phyloP scores from a whole-genome alignment of 2,329 filamentous ascomycete species.

The Aspergillus brasiliensis region DNA sequence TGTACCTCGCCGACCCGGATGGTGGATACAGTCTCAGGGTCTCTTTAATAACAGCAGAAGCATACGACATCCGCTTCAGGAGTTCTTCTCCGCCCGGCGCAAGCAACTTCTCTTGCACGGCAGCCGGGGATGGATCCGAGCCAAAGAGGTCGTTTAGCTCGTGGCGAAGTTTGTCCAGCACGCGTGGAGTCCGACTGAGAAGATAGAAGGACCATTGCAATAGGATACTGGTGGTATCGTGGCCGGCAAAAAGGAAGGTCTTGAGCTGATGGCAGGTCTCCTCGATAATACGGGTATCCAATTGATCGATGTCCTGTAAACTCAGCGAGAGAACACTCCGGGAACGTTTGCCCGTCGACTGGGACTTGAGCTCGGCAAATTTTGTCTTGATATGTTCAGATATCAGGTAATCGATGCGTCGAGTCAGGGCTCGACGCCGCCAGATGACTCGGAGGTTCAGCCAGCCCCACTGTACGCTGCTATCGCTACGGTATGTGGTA shows the following conservation, averaged over 20 bases:
- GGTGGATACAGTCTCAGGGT: conserved; percentile 56
- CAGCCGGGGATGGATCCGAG: conserved; percentile 39
- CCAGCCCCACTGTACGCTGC: not conserved
- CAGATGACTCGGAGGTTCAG: not conserved
- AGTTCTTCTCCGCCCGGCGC: conserved; percentile 43
- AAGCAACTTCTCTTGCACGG: conserved; percentile 31
- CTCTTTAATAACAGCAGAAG: conserved; percentile 58
- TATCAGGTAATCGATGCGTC: conserved; percentile 10
- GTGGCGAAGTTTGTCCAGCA: conserved; percentile 40
- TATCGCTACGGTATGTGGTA: conserved; percentile 6
- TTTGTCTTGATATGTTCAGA: conserved; percentile 2
- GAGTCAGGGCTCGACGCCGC: conserved; percentile 4
- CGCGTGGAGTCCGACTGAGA: conserved; percentile 22
- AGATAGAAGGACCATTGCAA: conserved; percentile 27
- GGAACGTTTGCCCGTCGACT: not conserved
- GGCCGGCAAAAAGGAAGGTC: conserved; percentile 33
- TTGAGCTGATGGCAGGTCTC: conserved; percentile 29
- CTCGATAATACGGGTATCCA: conserved; percentile 3
- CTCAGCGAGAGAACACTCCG: conserved; percentile 18
- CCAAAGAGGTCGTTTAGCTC: conserved; percentile 60
- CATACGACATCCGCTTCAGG: conserved; percentile 53
- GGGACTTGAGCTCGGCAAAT: conserved; percentile 6
- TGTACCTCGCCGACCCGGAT: conserved; percentile 18
- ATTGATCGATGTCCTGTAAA: conserved; percentile 6
- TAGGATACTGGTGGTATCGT: conserved; percentile 23